A percentile compares a stretch with the other conserved stretches of the same genome.
Evolutionary conservation across 495 filamentous ascomycete genomes (phyloP).

Genomic region (Chaetomium fimeti): DNA sequence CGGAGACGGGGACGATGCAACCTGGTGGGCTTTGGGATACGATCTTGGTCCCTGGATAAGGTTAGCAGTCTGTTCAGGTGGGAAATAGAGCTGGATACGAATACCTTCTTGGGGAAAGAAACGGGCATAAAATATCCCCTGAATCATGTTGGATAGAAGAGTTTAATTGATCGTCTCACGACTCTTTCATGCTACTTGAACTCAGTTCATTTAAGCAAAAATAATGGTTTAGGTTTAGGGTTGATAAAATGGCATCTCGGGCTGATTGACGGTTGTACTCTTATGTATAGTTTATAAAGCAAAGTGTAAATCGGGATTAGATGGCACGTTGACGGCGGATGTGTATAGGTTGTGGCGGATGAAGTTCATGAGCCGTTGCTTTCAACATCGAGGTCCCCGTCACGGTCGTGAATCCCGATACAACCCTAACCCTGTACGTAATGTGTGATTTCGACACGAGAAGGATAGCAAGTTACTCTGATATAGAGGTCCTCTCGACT

Average conservation of each 20-base stretch:
- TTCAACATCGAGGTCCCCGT: too few species aligned
- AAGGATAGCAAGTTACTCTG: too few species aligned
- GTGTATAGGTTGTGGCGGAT: not conserved
- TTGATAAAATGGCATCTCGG: not conserved
- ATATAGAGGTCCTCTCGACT: too few species aligned
- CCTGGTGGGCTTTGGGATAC: constrained; percentile 71
- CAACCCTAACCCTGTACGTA: not conserved
- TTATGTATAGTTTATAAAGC: not conserved
- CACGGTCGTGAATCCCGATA: too few species aligned
- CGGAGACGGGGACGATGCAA: constrained; percentile 63
- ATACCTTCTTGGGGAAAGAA: constrained; percentile 89
- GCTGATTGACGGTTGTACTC: too few species aligned
- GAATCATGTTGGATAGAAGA: constrained; percentile 61
- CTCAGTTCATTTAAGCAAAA: not conserved
- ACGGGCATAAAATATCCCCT: constrained; percentile 90
- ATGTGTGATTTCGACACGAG: too few species aligned
- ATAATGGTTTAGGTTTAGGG: not conserved
- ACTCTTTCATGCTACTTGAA: not conserved
- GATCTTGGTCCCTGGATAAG: constrained; percentile 66
- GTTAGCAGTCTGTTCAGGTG: not conserved
- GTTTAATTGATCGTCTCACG: not conserved
- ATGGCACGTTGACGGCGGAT: not conserved
- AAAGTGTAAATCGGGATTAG: not conserved
- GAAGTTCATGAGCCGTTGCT: not conserved
- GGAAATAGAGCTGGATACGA: not conserved